Base-by-base conservation (phyloP, 129 eudicot genomes). In the Saposhnikovia divaricata region DNA sequence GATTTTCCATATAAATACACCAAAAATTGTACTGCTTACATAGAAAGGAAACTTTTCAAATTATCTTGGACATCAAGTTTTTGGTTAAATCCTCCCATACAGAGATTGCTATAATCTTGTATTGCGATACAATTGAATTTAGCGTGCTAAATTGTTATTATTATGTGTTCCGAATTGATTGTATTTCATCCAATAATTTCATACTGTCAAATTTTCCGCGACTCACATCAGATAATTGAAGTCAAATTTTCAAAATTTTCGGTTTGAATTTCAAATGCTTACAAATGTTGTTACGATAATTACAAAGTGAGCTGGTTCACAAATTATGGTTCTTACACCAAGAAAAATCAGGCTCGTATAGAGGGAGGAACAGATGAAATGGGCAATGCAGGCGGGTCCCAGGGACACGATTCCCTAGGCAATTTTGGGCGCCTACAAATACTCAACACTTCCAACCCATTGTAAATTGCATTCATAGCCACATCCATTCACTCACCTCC, bases 391-490 rank as follows among this genome's bases (percentile, higher is more conserved):
- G 57, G 78, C 8, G 59, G 78, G 61, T 75, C 78, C 78, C 78
- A 14, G 3, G 71, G 16, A 55, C 47, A 5, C 10, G 83, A 63
- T 73, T 51, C 83, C 72, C 23, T 9, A 27, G 18, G 77, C 87
- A 5, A 14, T 75, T 81, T 61, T 43, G 78, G 5, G 39, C 68
- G 80, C 85, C 87, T 88, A 85, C 87, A 88, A 85, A 88, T 88
- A 88, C 87, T 87, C 46, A 16, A 1, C 79, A 16, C 34, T 75
- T 77, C 79, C 80, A 78, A 42, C 82, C 84, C 82, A 47, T 79
- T 75, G 50, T 51, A 47, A 75, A 61, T 65, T 86, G 74, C 82
- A 79, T 70, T 79, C 83, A 80, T 13, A 78, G 37, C 82, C 82
- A 80, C 69, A 71, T 21, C 78, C 81, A 76, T 42, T 42, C 6